Conservation (phyloP, 2,329 filamentous ascomycete genomes). For the Ceratocystiopsis brevicomis region DNA sequence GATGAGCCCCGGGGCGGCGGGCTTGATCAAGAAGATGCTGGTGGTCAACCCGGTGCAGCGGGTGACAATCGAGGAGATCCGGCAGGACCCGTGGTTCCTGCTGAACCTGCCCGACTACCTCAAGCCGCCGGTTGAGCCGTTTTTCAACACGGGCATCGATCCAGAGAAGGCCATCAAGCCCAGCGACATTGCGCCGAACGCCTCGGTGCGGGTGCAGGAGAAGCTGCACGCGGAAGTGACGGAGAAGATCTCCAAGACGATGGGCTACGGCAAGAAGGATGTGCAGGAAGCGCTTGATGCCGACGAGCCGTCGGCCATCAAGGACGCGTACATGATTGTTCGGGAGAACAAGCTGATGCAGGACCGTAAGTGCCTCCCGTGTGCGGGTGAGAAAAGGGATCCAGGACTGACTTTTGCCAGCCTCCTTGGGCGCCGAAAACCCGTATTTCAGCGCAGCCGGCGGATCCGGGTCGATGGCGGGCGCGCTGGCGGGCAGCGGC, state of each 20-base stretch:
- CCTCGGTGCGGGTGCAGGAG: conserved; percentile 61
- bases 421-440: conserved; percentile 27
- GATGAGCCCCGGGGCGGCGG: conserved; percentile 66
- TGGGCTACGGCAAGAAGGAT: conserved; percentile 91
- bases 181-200: conserved; percentile 60
- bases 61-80: conserved; percentile 84
- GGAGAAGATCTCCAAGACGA: conserved; percentile 88
- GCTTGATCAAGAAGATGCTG: conserved; percentile 79
- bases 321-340: conserved; percentile 96
- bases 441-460: conserved; percentile 24
- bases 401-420: neutral
- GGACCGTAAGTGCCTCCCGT: conserved; percentile 50
- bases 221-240: conserved; percentile 85
- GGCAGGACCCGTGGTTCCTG: conserved; percentile 84
- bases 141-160: conserved; percentile 84
- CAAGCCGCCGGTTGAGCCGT: conserved; percentile 73
- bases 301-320: conserved; percentile 90
- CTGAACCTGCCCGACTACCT: conserved; percentile 76
- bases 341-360: conserved; percentile 97
- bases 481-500: conserved; percentile 19
- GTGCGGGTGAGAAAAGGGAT: neutral
- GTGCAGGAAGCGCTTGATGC: conserved; percentile 86
- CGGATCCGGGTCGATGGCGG: conserved; percentile 37
- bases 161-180: conserved; percentile 80
- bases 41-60: conserved; percentile 89